Evolutionary conservation across 2,329 filamentous ascomycete species (phyloP), one percentile per base, ranked within the genome.

Genomic region (Xylariaceae sp.): DNA sequence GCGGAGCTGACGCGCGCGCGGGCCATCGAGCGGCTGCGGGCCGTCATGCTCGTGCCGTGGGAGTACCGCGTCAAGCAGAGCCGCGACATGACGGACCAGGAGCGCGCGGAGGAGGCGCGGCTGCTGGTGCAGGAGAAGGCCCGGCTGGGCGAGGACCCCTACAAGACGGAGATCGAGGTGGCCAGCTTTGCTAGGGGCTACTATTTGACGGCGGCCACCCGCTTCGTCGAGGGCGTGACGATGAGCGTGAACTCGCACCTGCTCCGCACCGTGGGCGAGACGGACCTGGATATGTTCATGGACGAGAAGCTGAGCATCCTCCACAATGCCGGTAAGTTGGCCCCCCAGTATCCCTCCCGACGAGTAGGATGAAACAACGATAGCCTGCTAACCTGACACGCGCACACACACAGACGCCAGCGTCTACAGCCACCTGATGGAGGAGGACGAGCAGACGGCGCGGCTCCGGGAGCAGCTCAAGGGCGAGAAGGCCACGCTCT

Each of bases 111-210:
- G 10, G 72, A 77, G 22, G 51, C 60, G 3, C 61, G 56, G 19
- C 53, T 56, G 18, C 60, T 70, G 6, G 54, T 58, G 15, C 44
- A 51, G 5, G 64, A 75, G 17, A 40, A 63, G 5, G 45, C 53
- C 10, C 69, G 67, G 17, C 59, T 85, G 9, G 68, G 68, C 0
- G 52, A 61, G 0, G 82, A 87, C 45, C 62, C 65, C 0, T 86
- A 75, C 44, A 51, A 63, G 1, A 56, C 60, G 0, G 81, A 86
- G 49, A 55, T 88, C 1, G 63, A 69, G 7, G 72, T 82, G 0
- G 71, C 82, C 0, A 67, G 77, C 0, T 75, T 76, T 4, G 68
- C 84, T 28, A 64, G 79, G 0, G 80, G 72, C 0, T 88, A 87
- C 53, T 88, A 88, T 49, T 66, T 74, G 29, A 70, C 80, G 4